Percentiles rank a stretch among this genome's conserved stretches.
phyloP scores from a whole-genome alignment of 495 filamentous ascomycete genomes.

The Amniculicola lignicola region DNA sequence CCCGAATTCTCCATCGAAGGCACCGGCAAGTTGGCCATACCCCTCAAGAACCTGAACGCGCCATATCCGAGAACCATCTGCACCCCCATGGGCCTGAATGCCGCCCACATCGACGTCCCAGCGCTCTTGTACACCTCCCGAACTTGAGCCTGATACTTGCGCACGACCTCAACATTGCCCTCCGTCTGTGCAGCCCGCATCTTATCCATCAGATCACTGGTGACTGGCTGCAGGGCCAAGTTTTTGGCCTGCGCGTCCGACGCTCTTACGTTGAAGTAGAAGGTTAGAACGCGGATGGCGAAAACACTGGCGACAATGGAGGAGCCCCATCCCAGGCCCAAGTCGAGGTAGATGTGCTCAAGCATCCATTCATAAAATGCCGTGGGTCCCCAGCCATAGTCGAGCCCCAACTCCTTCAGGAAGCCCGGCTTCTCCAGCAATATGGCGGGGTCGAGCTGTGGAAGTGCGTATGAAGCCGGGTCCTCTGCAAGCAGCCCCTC shows the following conservation, averaged over 20 bases:
- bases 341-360: conserved; percentile 76
- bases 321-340: conserved; percentile 76
- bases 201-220: conserved; percentile 49
- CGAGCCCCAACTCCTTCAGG: conserved; percentile 74
- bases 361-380: conserved; percentile 65
- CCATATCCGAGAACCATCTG: conserved; percentile 74
- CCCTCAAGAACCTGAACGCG: conserved; percentile 70
- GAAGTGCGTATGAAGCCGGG: background rate
- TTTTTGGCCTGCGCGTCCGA: conserved; percentile 58
- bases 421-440: conserved; percentile 77
- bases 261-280: conserved; percentile 61
- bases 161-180: conserved; percentile 46
- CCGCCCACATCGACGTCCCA: conserved; percentile 53
- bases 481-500: background rate
- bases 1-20: conserved; percentile 70
- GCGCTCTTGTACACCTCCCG: conserved; percentile 47
- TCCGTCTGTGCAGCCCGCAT: conserved; percentile 45
- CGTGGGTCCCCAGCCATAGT: conserved; percentile 79
- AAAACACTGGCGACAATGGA: conserved; percentile 64
- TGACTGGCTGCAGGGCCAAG: conserved; percentile 47
- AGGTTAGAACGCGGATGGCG: conserved; percentile 58
- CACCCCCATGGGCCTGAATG: conserved; percentile 52
- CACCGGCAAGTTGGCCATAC: conserved; percentile 74
- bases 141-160: conserved; percentile 49
- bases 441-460: conserved; percentile 12